Percentiles rank a stretch among this genome's conserved stretches.
Evolutionary conservation across 805 yeast genomes (phyloP).

Genomic region (Candida pini): DNA sequence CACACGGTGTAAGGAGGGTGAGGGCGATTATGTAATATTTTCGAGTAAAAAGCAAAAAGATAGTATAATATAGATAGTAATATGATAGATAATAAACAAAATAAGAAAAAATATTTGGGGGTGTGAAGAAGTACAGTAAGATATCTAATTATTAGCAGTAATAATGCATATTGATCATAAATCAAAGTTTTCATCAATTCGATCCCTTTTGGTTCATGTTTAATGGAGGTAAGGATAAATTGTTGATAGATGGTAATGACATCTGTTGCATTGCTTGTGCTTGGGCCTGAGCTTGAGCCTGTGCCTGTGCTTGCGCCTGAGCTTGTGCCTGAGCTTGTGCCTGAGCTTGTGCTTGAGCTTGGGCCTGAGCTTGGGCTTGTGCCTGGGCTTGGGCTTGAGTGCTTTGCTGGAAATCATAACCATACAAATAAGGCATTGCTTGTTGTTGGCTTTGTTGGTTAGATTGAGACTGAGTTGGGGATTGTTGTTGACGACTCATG

Average conservation of each 20-base stretch:
- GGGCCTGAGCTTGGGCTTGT: conserved; percentile 14
- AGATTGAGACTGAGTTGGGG: conserved; percentile 12
- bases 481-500: conserved; percentile 19
- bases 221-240: conserved; percentile 27
- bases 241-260: conserved; percentile 26
- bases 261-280: conserved; percentile 16
- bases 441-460: conserved; percentile 10
- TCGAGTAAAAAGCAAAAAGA: too few species aligned
- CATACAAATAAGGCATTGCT: conserved; percentile 9
- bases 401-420: conserved; percentile 17
- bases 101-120: too few species aligned
- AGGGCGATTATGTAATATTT: too few species aligned
- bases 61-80: too few species aligned
- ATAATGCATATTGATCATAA: too few species aligned
- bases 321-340: conserved; percentile 16
- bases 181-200: too few species aligned
- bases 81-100: too few species aligned
- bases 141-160: too few species aligned
- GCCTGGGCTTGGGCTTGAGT: conserved; percentile 14
- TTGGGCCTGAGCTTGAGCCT: conserved; percentile 12
- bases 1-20: too few species aligned
- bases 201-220: conserved; percentile 25
- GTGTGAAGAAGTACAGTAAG: too few species aligned
- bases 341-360: conserved; percentile 10
- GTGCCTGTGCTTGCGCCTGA: conserved; percentile 13